A percentile compares a stretch with the other conserved stretches of the same genome.
Evolutionary conservation across 495 filamentous ascomycete genomes (phyloP).

Genomic region (Talaromyces proteolyticus): DNA sequence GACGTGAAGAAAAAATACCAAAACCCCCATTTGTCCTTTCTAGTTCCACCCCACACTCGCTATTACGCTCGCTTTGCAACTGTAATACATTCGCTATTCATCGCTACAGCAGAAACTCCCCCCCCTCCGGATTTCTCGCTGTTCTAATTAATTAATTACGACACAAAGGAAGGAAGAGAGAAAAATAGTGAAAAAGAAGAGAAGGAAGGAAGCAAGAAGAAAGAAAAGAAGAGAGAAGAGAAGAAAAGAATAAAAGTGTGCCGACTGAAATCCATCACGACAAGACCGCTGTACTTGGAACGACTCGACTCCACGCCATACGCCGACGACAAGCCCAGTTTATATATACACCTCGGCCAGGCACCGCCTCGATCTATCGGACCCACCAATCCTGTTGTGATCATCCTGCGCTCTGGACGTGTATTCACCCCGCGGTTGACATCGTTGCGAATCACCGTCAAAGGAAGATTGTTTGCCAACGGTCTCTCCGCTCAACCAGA

Average conservation of each 20-base stretch:
- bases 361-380: too few relatives aligned
- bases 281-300: too few relatives aligned
- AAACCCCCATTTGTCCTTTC: constrained; percentile 1
- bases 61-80: constrained; percentile 42
- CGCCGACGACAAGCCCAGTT: too few relatives aligned
- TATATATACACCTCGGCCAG: too few relatives aligned
- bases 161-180: constrained; percentile 8
- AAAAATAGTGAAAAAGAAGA: constrained; percentile 7
- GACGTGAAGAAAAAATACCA: constrained; percentile 6
- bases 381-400: too few relatives aligned
- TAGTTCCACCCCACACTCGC: constrained; percentile 38
- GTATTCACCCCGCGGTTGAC: background rate
- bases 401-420: background rate
- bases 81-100: constrained; percentile 41
- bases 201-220: constrained; percentile 3
- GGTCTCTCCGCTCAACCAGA: background rate
- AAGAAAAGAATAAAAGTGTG: too few relatives aligned
- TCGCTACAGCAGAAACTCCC: background rate
- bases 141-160: constrained; percentile 1
- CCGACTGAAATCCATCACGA: too few relatives aligned
- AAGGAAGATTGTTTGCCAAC: too few relatives aligned
- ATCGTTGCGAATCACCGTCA: too few relatives aligned
- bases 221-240: constrained; percentile 11
- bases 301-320: too few relatives aligned
- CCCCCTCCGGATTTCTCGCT: background rate